Evolutionary conservation across 2,329 filamentous ascomycete species (phyloP).

Genomic region (Talaromyces marneffei): DNA sequence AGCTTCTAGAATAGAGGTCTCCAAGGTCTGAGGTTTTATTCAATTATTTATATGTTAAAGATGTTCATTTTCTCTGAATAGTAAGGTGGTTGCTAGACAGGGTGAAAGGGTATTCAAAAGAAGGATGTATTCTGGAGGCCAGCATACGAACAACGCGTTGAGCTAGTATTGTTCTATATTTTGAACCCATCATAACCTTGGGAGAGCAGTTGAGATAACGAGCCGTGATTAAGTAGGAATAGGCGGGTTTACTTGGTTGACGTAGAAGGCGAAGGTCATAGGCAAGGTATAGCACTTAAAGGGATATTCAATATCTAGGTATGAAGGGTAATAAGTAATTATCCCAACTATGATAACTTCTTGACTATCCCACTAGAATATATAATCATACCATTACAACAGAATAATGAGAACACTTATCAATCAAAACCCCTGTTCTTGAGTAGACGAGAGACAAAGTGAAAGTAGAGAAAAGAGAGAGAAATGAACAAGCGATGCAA

Average conservation of each 20-base stretch:
- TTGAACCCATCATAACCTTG: background rate
- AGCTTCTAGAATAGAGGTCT: background rate
- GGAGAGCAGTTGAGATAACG: too few relatives aligned
- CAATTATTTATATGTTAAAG: background rate
- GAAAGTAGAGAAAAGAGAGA: background rate
- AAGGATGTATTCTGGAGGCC: background rate
- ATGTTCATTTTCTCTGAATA: background rate
- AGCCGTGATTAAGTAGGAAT: background rate
- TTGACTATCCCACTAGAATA: background rate
- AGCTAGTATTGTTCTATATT: background rate
- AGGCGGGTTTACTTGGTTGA: background rate
- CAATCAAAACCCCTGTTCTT: background rate
- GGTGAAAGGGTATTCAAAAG: background rate
- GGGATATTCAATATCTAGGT: background rate
- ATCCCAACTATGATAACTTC: background rate
- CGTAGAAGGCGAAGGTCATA: background rate
- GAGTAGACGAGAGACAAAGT: background rate
- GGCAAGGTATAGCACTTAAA: background rate
- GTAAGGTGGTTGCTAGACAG: background rate
- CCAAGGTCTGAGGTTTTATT: background rate
- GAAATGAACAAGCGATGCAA: background rate
- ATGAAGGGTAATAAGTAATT: background rate
- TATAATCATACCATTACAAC: too few relatives aligned
- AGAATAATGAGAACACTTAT: too few relatives aligned
- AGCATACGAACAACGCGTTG: background rate